Percentiles rank a stretch among this genome's conserved stretches.
These are phyloP conservation scores for Gymnopilus dilepis DNA, from an alignment of 768 basidiomycete genomes.

Conservation along the genomic window DNA sequence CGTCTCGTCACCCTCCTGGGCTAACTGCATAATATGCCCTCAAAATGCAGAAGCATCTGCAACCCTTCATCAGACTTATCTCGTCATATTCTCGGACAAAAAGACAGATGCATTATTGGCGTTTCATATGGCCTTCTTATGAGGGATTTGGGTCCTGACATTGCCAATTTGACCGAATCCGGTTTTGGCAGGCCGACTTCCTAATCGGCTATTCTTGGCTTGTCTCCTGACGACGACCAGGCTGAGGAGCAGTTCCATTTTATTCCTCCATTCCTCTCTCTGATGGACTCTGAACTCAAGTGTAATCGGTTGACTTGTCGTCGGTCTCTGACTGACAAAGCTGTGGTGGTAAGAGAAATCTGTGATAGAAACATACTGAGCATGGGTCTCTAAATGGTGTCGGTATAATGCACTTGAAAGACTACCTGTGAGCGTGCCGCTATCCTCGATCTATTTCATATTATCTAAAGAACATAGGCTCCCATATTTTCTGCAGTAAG, in stretches of 20 bases:
- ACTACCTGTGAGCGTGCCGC: slow-evolving; percentile 32
- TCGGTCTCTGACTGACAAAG: slow-evolving; percentile 70
- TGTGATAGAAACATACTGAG: background rate
- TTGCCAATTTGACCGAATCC: background rate
- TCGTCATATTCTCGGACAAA: background rate
- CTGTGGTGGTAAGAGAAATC: slow-evolving; percentile 72
- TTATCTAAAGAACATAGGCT: slow-evolving; percentile 50
- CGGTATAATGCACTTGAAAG: slow-evolving; percentile 16
- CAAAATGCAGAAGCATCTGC: slow-evolving; percentile 11
- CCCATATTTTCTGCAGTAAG: slow-evolving; percentile 85
- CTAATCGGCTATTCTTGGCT: background rate
- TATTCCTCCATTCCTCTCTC: background rate
- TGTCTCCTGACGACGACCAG: background rate
- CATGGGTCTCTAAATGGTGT: background rate
- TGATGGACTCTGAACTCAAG: slow-evolving; percentile 80
- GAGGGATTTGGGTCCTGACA: too few relatives aligned
- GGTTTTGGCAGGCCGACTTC: background rate
- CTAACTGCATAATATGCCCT: background rate
- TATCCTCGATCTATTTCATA: slow-evolving; percentile 6
- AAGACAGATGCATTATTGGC: too few relatives aligned
- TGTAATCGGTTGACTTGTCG: slow-evolving; percentile 84
- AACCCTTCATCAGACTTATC: too few relatives aligned
- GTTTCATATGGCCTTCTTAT: too few relatives aligned
- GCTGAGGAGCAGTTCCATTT: background rate
- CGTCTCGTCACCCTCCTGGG: slow-evolving; percentile 6